Evolutionary conservation across 2,329 filamentous ascomycete genomes (phyloP).

Genomic region (Fusarium sp.): DNA sequence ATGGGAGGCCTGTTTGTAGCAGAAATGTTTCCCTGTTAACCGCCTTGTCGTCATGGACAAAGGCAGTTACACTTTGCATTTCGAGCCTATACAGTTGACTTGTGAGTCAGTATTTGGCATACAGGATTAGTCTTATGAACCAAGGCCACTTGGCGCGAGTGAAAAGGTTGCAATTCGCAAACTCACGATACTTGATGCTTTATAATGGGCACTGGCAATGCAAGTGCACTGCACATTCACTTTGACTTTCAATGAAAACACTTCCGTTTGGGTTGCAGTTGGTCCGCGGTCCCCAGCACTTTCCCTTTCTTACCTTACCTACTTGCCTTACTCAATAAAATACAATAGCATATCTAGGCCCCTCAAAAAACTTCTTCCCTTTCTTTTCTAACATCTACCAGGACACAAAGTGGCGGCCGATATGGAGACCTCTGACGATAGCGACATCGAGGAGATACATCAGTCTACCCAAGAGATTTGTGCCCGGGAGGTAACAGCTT

Average conservation of each 20-base stretch:
- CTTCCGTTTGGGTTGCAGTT: background rate
- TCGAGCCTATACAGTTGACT: background rate
- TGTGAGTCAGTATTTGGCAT: background rate
- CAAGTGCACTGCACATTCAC: background rate
- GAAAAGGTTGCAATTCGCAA: background rate
- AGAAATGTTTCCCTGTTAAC: background rate
- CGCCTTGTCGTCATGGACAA: slow-evolving; percentile 9
- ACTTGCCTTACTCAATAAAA: background rate
- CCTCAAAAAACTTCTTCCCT: background rate
- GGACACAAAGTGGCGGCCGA: background rate
- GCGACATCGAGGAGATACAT: background rate
- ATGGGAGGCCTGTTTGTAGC: background rate
- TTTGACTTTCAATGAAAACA: background rate
- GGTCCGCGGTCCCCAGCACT: background rate
- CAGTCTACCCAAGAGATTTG: slow-evolving; percentile 21
- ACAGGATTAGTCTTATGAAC: background rate
- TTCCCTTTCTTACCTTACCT: background rate
- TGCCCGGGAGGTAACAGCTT: slow-evolving; percentile 23
- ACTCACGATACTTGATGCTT: background rate
- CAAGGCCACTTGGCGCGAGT: background rate
- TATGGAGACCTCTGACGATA: slow-evolving; percentile 15
- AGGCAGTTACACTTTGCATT: background rate
- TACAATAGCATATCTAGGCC: background rate
- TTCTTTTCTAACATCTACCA: slow-evolving; percentile 19
- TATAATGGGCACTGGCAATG: background rate